phyloP scores from a whole-genome alignment of 2,329 filamentous ascomycete species.

The Beauveria rudraprayagi region DNA sequence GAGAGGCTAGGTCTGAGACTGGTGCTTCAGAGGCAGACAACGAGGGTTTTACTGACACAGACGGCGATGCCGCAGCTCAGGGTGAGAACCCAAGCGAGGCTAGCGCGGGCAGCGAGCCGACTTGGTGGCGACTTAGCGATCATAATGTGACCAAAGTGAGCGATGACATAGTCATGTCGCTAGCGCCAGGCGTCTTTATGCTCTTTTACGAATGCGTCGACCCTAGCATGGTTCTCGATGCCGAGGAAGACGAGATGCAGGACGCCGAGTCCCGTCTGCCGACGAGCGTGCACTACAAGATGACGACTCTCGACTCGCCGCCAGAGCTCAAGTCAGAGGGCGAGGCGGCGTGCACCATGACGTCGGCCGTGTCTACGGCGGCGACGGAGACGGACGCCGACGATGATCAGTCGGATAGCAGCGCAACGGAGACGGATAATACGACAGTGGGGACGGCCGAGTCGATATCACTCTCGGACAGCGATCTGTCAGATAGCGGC shows the following conservation, averaged over 20 bases:
- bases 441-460: constrained; percentile 6
- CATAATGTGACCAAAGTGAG: constrained; percentile 69
- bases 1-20: no score
- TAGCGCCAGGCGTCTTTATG: constrained; percentile 82
- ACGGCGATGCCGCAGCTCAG: neutral
- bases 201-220: constrained; percentile 83
- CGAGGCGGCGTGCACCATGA: neutral
- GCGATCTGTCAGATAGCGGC: neutral
- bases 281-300: neutral
- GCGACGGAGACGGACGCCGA: neutral
- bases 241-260: constrained; percentile 19
- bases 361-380: neutral
- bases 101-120: constrained; percentile 12
- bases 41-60: neutral
- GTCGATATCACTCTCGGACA: neutral
- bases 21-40: neutral
- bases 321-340: neutral
- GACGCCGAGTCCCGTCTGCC: constrained; percentile 1
- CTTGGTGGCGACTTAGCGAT: constrained; percentile 78
- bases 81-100: neutral
- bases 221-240: constrained; percentile 36
- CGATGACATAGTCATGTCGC: constrained; percentile 63
- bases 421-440: constrained; percentile 6
- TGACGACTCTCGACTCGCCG: neutral
- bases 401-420: neutral